Conservation (phyloP, 257 asterid genomes). For the Jaltomata sinuosa region DNA sequence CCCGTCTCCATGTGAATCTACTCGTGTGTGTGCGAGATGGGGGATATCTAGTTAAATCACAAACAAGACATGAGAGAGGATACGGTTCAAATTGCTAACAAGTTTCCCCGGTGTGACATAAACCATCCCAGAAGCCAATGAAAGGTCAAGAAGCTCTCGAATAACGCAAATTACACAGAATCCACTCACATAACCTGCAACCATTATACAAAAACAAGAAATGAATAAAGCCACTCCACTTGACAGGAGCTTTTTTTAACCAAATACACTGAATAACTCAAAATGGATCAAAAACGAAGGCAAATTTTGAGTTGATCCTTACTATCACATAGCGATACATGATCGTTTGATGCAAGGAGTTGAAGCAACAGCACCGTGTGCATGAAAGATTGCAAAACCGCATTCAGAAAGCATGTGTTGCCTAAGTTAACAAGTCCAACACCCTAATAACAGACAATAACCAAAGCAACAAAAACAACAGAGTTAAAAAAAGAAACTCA, state of each 20-base stretch:
- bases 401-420: conserved; percentile 78
- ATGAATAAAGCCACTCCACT: not conserved
- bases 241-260: not conserved
- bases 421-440: conserved; percentile 46
- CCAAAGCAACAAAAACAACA: not conserved
- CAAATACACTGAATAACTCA: not conserved
- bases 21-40: not conserved
- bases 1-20: not conserved
- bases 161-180: conserved; percentile 46
- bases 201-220: not conserved
- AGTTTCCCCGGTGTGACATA: conserved; percentile 31
- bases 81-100: conserved; percentile 58
- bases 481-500: not conserved
- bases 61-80: conserved; percentile 25
- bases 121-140: conserved; percentile 16
- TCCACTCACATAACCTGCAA: conserved; percentile 31
- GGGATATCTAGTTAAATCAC: not conserved
- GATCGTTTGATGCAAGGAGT: conserved; percentile 22
- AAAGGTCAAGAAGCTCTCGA: conserved; percentile 27
- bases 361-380: conserved; percentile 63
- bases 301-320: conserved; percentile 3
- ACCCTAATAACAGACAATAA: conserved; percentile 34
- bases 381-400: conserved; percentile 68
- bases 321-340: conserved; percentile 29
- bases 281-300: not conserved